phyloP scores from a whole-genome alignment of 2,329 filamentous ascomycete genomes.

The Penicillium corylophilum region DNA sequence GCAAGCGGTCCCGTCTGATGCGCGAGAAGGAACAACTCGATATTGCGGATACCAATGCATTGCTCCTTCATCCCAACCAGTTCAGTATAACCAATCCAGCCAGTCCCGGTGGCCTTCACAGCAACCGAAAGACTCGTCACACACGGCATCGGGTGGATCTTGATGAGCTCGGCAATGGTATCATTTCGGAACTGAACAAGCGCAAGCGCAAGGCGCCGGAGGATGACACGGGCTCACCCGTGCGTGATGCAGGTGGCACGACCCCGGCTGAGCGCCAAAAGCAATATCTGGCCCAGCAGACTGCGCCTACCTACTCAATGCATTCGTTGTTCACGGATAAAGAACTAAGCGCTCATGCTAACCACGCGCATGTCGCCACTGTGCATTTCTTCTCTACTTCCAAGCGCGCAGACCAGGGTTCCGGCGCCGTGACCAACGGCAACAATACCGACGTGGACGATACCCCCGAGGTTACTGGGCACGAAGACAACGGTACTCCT shows the following conservation, averaged over 20 bases:
- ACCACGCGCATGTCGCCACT: constrained; percentile 60
- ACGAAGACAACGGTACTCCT: constrained; percentile 43
- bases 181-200: constrained; percentile 50
- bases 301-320: constrained; percentile 60
- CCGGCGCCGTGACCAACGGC: constrained; percentile 39
- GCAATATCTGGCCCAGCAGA: constrained; percentile 56
- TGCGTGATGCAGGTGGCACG: constrained; percentile 48
- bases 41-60: constrained; percentile 64
- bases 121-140: constrained; percentile 62
- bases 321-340: constrained; percentile 67
- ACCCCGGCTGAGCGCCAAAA: constrained; percentile 55
- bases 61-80: constrained; percentile 64
- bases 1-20: constrained; percentile 58
- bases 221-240: constrained; percentile 60
- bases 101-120: constrained; percentile 60
- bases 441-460: constrained; percentile 45
- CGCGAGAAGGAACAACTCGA: constrained; percentile 67
- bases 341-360: constrained; percentile 62
- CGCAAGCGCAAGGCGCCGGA: constrained; percentile 61
- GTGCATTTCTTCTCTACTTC: constrained; percentile 59
- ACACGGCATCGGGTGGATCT: constrained; percentile 58
- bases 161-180: constrained; percentile 52
- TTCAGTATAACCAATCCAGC: constrained; percentile 65
- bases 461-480: constrained; percentile 37
- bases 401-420: constrained; percentile 44